A percentile compares a stretch with the other conserved stretches of the same genome.
phyloP scores from a whole-genome alignment of 2,329 filamentous ascomycete genomes.

The Paracamarosporium sp. region DNA sequence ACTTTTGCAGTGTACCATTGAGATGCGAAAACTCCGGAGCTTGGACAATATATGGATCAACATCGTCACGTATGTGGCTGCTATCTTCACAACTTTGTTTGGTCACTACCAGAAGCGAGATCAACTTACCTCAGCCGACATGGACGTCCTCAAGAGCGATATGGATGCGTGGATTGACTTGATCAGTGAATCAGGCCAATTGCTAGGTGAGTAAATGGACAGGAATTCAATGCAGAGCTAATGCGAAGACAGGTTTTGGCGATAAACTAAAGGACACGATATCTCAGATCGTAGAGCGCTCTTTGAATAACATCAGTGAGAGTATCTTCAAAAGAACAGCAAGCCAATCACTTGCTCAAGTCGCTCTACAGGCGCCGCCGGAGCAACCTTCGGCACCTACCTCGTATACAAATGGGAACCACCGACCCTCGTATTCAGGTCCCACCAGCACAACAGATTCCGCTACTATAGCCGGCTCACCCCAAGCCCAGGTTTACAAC shows the following conservation, averaged over 20 bases:
- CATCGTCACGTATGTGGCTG: conserved; percentile 73
- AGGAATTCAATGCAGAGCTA: not conserved
- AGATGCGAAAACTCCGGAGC: conserved; percentile 69
- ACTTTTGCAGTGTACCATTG: conserved; percentile 66
- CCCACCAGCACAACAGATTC: conserved; percentile 25
- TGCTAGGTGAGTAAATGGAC: conserved; percentile 66
- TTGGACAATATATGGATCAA: conserved; percentile 83
- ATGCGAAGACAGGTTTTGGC: conserved; percentile 52
- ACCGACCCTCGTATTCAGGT: conserved; percentile 32
- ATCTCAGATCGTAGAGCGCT: conserved; percentile 56
- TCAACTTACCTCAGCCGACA: conserved; percentile 63
- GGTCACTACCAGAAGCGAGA: conserved; percentile 72
- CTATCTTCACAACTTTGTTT: conserved; percentile 75
- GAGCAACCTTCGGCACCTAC: conserved; percentile 22
- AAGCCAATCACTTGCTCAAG: conserved; percentile 51
- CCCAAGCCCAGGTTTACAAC: conserved; percentile 28
- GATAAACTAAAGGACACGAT: conserved; percentile 56
- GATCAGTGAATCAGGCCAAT: conserved; percentile 68
- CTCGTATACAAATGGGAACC: conserved; percentile 31
- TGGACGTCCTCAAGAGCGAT: conserved; percentile 67
- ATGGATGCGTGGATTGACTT: conserved; percentile 75
- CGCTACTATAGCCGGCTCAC: conserved; percentile 22
- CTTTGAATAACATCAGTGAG: conserved; percentile 55
- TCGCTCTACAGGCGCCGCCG: conserved; percentile 38
- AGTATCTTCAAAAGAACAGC: conserved; percentile 52